A percentile compares a stretch with the other conserved stretches of the same genome.
phyloP scores from a whole-genome alignment of 768 basidiomycete genomes.

The Arthromyces matolae region DNA sequence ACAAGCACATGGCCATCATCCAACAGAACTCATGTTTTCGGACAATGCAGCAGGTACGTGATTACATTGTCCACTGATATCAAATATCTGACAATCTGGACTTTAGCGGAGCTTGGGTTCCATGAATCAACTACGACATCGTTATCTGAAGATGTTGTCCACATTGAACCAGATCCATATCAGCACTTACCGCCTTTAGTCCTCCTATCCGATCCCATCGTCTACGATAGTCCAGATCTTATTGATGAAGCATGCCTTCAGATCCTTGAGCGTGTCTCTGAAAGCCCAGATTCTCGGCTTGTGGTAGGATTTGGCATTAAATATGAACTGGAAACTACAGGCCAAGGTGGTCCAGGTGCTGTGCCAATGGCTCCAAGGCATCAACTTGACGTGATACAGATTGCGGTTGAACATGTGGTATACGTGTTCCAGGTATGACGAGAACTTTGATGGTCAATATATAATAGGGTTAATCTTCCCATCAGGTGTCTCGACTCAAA shows the following conservation, averaged over 20 bases:
- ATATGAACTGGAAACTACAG: constrained; percentile 4
- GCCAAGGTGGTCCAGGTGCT: not conserved
- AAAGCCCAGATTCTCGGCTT: not conserved
- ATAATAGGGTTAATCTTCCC: not conserved
- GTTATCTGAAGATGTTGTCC: not conserved
- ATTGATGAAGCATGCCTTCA: constrained; percentile 4
- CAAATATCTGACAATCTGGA: no score
- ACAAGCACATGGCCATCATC: not conserved
- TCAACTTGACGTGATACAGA: constrained; percentile 6
- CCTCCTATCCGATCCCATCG: not conserved
- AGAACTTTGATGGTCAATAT: not conserved
- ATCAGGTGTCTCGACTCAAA: not conserved
- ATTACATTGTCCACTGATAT: no score
- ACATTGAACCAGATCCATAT: not conserved
- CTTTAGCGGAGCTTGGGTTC: constrained; percentile 2
- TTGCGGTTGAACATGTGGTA: not conserved
- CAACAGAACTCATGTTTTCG: constrained; percentile 1
- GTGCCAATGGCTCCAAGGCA: not conserved
- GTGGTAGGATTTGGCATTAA: constrained; percentile 2
- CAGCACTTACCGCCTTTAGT: not conserved
- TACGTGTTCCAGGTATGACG: constrained; percentile 2
- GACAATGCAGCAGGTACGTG: not conserved
- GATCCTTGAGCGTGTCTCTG: not conserved
- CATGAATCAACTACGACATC: constrained; percentile 2
- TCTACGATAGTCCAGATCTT: not conserved